Evolutionary conservation across 768 basidiomycete species (phyloP), one percentile per base, ranked within the genome.

Genomic region (Rhodotorula paludigena): DNA sequence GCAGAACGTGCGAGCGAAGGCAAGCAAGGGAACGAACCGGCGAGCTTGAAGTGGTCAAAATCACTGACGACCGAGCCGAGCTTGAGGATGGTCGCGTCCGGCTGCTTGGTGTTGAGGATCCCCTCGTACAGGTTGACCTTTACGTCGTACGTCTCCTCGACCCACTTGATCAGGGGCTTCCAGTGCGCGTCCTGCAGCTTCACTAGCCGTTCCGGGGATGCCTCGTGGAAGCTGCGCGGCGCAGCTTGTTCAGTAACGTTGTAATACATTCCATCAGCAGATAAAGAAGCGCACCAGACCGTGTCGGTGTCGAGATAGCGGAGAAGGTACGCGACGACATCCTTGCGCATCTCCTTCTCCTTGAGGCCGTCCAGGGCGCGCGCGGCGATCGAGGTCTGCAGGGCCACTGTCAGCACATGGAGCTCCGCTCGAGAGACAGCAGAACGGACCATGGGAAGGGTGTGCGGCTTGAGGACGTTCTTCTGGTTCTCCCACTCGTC

Each of bases 401-500:
- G 30, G 20, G 6, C 8, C 15, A n/a, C 20, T 39, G 36, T 47
- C 57, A 60, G 52, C n/a, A n/a, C 14, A 21, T 11, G 5, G 10
- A 20, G 9, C 28, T 30, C 7, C 8, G 55, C 28, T 4, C 4
- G 33, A 10, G 54, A 20, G 59, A 12, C 35, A 25, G 16, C 25
- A 9, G 6, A 76, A 74, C 79, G 60, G 36, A 96, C 94, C 84
- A 96, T 85, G 23, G 96, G 92, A 33, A 99, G 80, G 2, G 92
- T 88, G 78, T 94, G 90, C 33, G 88, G 88, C 78, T 93, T 97
- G 69, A 97, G 77, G 2, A 93, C 75, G 10, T 81, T 86, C 64
- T 86, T 86, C 79, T 97, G 94, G 75, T 87, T 89, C 75, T 99
- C 92, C 96, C 96, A 99, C 80, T 99, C 96, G 63, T 89, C 84